Base-by-base conservation (phyloP, 176 grass and related monocot species). In the Eragrostis nindensis region DNA sequence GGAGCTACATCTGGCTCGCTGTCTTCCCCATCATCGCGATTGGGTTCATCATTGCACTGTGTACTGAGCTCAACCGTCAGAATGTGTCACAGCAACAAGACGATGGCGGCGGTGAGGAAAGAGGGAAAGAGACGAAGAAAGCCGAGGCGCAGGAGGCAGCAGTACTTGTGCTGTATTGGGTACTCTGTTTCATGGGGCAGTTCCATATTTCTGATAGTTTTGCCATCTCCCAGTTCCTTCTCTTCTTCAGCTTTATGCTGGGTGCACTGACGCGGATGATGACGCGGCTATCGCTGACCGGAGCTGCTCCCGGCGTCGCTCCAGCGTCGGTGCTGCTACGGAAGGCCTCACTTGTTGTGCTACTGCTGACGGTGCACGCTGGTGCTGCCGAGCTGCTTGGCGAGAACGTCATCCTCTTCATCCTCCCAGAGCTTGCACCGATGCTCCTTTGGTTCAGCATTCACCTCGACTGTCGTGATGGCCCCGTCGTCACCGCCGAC, bases 371-470 rank as follows among this genome's bases (percentile, higher is more conserved):
- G 2, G 68, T 44, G 12, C 83, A 79, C 75, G 19, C 45, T 0
- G 8, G 18, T 13, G 56, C 68, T 0, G 68, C 57, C 0, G 83
- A 79, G 68, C 4, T 63, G 22, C 45, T 85, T 32, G 56, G 68
- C 0, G 83, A 79, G 32, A 48, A 79, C 9, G 12, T 43, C 26
- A 11, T 79, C 8, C 22, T 85, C 18, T 6, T 56, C 46, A 32
- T 47, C 57, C 14, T 85, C 36, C 67, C 59, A 17, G 75, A 85
- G 68, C 3, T 73, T 0, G 39, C 40, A 25, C 83, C 83, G 8
- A 46, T 62, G 38, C 68, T 85, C 18, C 57, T 85, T 1, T 79
- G 68, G 83, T 44, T 79, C 75, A 66, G 45, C 57, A 0, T 85
- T 55, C 68, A 65, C 38, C 46, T 85, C 18, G 45, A 79, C 57